phyloP scores from a whole-genome alignment of 1,284 basidiomycete genomes.

The Microbotryum saponariae region DNA sequence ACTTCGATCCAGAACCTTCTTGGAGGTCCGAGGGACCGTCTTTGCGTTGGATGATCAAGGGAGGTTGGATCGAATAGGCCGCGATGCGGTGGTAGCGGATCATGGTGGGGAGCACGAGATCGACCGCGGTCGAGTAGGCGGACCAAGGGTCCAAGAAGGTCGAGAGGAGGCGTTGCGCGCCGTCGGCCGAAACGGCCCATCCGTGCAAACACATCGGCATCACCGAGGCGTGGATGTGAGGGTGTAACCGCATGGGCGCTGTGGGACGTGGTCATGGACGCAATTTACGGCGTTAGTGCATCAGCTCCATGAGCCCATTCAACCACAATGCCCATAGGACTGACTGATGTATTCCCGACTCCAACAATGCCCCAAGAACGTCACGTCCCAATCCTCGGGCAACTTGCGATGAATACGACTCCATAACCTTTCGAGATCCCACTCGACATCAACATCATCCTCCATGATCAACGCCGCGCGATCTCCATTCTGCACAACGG shows the following conservation, averaged over 20 bases:
- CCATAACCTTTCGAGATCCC: conserved; percentile 52
- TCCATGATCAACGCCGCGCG: conserved; percentile 56
- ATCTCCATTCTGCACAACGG: conserved; percentile 38
- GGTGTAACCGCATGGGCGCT: conserved; percentile 65
- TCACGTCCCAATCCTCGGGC: conserved; percentile 62
- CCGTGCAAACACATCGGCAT: conserved; percentile 37
- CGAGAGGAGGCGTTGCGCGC: conserved; percentile 30
- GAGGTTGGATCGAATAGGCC: conserved; percentile 40
- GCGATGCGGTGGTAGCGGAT: conserved; percentile 40
- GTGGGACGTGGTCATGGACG: conserved; percentile 43
- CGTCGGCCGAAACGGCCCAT: conserved; percentile 35
- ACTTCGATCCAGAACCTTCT: conserved; percentile 36
- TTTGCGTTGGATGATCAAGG: conserved; percentile 39
- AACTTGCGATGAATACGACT: conserved; percentile 51
- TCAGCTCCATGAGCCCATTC: too few relatives aligned
- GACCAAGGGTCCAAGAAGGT: conserved; percentile 37
- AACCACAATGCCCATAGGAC: conserved; percentile 3
- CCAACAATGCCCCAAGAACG: conserved; percentile 56
- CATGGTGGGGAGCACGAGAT: conserved; percentile 57
- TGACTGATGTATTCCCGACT: conserved; percentile 34
- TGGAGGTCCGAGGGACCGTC: conserved; percentile 39
- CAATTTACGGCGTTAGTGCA: conserved; percentile 34
- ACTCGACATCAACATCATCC: conserved; percentile 72
- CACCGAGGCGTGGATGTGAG: conserved; percentile 53
- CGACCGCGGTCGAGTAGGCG: conserved; percentile 38